phyloP scores from a whole-genome alignment of 2,329 filamentous ascomycete species.

The Cladosporium sp. region DNA sequence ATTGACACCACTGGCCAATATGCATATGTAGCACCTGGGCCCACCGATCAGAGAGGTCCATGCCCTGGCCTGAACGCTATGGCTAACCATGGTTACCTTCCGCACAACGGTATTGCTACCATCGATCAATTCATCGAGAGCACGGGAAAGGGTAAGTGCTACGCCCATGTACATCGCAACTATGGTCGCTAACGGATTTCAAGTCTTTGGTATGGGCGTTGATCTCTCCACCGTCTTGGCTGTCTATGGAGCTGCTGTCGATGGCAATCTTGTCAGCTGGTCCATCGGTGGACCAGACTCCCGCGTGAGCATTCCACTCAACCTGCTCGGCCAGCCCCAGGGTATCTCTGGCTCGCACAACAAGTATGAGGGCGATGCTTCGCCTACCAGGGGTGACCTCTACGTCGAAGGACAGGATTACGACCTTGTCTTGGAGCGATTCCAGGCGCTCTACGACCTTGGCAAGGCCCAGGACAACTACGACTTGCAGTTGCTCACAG shows the following conservation, averaged over 20 bases:
- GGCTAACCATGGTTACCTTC: slow-evolving; percentile 31
- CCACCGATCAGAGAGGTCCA: slow-evolving; percentile 27
- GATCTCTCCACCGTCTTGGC: slow-evolving; percentile 31
- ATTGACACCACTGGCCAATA: slow-evolving; percentile 22
- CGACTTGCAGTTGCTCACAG: slow-evolving; percentile 14
- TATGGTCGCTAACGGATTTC: not conserved
- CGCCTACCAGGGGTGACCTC: slow-evolving; percentile 31
- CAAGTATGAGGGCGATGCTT: slow-evolving; percentile 35
- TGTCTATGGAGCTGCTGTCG: slow-evolving; percentile 30
- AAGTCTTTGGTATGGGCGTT: slow-evolving; percentile 32
- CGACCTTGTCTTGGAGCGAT: slow-evolving; percentile 22
- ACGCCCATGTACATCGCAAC: not conserved
- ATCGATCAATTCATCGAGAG: slow-evolving; percentile 31
- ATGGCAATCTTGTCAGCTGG: slow-evolving; percentile 25
- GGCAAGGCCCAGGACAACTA: slow-evolving; percentile 19
- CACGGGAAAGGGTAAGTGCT: slow-evolving; percentile 20
- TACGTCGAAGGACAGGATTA: slow-evolving; percentile 28
- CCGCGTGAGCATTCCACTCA: slow-evolving; percentile 10
- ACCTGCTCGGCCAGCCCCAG: slow-evolving; percentile 23
- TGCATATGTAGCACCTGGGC: slow-evolving; percentile 23
- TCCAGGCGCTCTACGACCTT: slow-evolving; percentile 27
- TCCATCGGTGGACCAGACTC: slow-evolving; percentile 28
- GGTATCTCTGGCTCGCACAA: slow-evolving; percentile 29
- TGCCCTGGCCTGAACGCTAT: slow-evolving; percentile 32
- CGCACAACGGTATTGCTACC: slow-evolving; percentile 31